Base-by-base conservation (phyloP, 2,329 filamentous ascomycete species). In the Lomentospora prolificans region DNA sequence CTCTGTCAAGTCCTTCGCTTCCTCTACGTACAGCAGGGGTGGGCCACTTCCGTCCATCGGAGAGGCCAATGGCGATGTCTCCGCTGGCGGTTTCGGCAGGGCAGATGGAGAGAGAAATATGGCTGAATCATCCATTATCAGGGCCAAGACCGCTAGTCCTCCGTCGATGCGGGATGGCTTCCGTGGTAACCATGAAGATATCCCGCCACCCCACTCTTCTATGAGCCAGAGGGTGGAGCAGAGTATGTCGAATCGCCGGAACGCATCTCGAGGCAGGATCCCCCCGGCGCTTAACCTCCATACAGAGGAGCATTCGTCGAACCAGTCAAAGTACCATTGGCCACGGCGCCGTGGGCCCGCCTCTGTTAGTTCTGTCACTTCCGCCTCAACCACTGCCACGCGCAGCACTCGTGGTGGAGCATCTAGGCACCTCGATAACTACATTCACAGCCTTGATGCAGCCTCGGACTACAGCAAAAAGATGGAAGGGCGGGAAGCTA, bases 381-480 rank as follows among this genome's bases (percentile, higher is more conserved):
- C 81, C 22, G 71, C 70, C 28, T 82, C 79, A 0, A 81, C 77
- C 55, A 70, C 75, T 25, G 80, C 77, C 54, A 70, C 75, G 24
- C 72, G 75, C 57, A 77, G 75, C 61, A 65, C 79, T 59, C 74
- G 82, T 55, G 77, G 57, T 28, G 53, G 50, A 1, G 61, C 76
- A 56, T 77, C 72, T 59, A 73, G 83, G 59, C 89, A 82, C 60
- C 79, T 89, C 33, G 88, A 95, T 61, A 85, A 91, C 60, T 95
- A 94, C 65, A 91, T 95, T 60, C 89, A 84, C 70, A 94, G 89
- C 65, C 72, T 96, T 1, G 90, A 95, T 31, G 81, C 89, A 53
- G 88, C 89, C 8, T 83, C 84, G 57, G 79, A 82, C 58, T 82
- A 84, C 3, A 75, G 73, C 60, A 78, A 75, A 59, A 71, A 76